Conservation (phyloP, 495 filamentous ascomycete genomes). For the Podospora bellae-mahoneyi region DNA sequence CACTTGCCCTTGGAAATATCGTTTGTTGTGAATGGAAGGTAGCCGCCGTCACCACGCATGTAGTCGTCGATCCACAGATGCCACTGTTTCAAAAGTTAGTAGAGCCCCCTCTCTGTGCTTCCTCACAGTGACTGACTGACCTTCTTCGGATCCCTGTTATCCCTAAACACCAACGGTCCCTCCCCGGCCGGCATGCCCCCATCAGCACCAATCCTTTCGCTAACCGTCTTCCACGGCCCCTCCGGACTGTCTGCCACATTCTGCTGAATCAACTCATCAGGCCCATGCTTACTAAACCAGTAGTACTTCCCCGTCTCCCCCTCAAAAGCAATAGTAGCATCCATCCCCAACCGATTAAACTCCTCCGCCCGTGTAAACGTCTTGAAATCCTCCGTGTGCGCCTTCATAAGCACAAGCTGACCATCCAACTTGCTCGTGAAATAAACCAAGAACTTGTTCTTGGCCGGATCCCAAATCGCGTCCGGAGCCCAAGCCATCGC, state of each 20-base stretch:
- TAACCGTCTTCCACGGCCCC: slow-evolving; percentile 12
- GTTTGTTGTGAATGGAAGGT: slow-evolving; percentile 11
- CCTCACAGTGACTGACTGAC: not conserved
- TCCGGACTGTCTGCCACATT: slow-evolving; percentile 8
- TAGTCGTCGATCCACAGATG: slow-evolving; percentile 16
- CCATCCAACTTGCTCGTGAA: slow-evolving; percentile 8
- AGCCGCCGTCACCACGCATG: slow-evolving; percentile 7
- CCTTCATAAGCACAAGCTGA: not conserved
- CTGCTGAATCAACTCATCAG: slow-evolving; percentile 11
- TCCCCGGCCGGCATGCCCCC: slow-evolving; percentile 10
- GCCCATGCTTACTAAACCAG: slow-evolving; percentile 13
- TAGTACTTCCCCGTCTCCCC: slow-evolving; percentile 4
- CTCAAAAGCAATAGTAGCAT: slow-evolving; percentile 2
- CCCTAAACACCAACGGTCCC: slow-evolving; percentile 14
- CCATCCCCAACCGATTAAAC: not conserved
- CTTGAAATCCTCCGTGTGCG: not conserved
- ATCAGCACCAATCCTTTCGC: slow-evolving; percentile 9
- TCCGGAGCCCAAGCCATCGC: slow-evolving; percentile 14
- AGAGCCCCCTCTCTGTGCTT: no score
- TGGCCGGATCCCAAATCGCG: slow-evolving; percentile 12
- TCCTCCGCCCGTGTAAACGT: not conserved
- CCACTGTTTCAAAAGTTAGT: not conserved
- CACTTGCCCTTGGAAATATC: slow-evolving; percentile 10
- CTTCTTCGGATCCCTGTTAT: slow-evolving; percentile 9
- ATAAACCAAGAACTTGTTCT: slow-evolving; percentile 7